Conservation (phyloP, 75 land plant species). For the Gnetum montanum region DNA sequence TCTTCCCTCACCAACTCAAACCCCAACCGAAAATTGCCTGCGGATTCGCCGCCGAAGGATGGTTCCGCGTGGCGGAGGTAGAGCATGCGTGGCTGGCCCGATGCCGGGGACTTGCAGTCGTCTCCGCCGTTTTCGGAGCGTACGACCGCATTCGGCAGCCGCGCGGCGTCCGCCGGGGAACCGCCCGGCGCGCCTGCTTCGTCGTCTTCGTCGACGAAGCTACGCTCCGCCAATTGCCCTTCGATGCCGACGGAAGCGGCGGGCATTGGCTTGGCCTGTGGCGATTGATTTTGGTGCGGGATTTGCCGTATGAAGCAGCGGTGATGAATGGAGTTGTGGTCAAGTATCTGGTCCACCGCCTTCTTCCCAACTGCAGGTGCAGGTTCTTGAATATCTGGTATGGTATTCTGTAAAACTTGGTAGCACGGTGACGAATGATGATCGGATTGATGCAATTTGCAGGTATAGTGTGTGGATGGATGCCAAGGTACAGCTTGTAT, state of each 20-base stretch:
- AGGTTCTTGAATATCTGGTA: too few relatives aligned
- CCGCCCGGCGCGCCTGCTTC: conserved; percentile 41
- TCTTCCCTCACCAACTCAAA: not conserved
- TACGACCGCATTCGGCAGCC: conserved; percentile 72
- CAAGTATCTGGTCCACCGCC: conserved; percentile 53
- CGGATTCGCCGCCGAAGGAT: not conserved
- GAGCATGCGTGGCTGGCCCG: conserved; percentile 46
- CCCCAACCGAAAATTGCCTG: not conserved
- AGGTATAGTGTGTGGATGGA: conserved; percentile 58
- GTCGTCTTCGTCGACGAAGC: conserved; percentile 56
- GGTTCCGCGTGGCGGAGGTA: conserved; percentile 5
- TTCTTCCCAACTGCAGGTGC: conserved; percentile 48
- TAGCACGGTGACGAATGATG: too few relatives aligned
- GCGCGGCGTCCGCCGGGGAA: conserved; percentile 25
- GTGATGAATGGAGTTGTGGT: conserved; percentile 70
- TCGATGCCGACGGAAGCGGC: conserved; percentile 11
- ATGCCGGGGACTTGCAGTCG: conserved; percentile 47
- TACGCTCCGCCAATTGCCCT: conserved; percentile 27
- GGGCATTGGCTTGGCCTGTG: conserved; percentile 35
- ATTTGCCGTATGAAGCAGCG: conserved; percentile 29
- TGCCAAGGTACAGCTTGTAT: conserved; percentile 51
- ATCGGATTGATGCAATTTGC: conserved; percentile 53
- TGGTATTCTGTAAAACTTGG: too few relatives aligned
- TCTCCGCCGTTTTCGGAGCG: conserved; percentile 52
- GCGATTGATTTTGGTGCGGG: conserved; percentile 29